phyloP scores from a whole-genome alignment of 805 yeast genomes.

The Starmerella bacillaris region DNA sequence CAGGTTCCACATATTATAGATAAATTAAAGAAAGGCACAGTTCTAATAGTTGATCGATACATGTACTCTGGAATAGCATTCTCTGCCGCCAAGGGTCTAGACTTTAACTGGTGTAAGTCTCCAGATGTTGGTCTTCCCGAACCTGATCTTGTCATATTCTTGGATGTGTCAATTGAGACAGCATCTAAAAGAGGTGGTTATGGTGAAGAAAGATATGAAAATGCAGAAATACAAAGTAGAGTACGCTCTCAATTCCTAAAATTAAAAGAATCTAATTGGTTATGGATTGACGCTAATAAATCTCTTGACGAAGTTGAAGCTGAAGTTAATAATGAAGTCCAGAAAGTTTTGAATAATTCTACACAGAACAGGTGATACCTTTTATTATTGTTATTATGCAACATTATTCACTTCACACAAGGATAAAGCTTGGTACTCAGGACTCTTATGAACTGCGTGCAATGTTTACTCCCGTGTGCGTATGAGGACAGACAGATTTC shows the following conservation, averaged over 20 bases:
- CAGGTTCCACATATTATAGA: conserved; percentile 30
- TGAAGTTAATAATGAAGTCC: conserved; percentile 29
- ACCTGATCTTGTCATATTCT: conserved; percentile 70
- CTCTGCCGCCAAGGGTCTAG: conserved; percentile 66
- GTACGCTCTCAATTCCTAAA: conserved; percentile 44
- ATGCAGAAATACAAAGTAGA: conserved; percentile 46
- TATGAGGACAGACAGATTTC: no score
- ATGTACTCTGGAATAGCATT: conserved; percentile 88
- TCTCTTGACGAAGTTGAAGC: conserved; percentile 38
- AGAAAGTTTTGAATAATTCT: no score
- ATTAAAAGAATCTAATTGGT: conserved; percentile 24
- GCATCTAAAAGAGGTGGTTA: conserved; percentile 48
- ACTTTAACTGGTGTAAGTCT: conserved; percentile 54
- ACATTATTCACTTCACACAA: no score
- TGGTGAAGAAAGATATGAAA: conserved; percentile 90
- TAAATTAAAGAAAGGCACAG: conserved; percentile 34
- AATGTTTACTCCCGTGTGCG: no score
- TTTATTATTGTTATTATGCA: no score
- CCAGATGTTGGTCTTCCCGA: conserved; percentile 74
- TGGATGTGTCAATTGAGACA: conserved; percentile 38
- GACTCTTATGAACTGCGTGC: no score
- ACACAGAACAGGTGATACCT: no score
- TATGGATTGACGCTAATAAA: conserved; percentile 41
- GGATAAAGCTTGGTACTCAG: no score
- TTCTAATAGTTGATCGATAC: conserved; percentile 66